phyloP scores from a whole-genome alignment of 2,329 filamentous ascomycete genomes.

The Monilinia fructicola region DNA sequence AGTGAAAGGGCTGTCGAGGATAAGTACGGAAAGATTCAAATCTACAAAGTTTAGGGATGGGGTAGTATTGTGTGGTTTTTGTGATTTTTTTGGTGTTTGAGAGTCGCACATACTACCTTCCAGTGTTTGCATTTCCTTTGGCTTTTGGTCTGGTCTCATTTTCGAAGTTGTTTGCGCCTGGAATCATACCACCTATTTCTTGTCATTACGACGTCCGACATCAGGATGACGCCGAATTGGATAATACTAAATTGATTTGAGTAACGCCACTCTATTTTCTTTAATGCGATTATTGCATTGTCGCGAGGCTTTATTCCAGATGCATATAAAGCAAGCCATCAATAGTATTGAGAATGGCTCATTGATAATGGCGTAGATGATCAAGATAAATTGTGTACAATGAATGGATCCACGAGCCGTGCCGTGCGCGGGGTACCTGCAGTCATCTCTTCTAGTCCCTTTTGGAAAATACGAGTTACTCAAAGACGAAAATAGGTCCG shows the following conservation, averaged over 20 bases:
- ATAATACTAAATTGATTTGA: background rate
- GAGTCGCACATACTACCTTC: background rate
- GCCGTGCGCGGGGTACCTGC: slow-evolving; percentile 3
- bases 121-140: background rate
- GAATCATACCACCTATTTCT: background rate
- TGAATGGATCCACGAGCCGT: background rate
- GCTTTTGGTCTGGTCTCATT: background rate
- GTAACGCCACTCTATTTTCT: background rate
- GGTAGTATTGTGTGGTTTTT: background rate
- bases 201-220: background rate
- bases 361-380: background rate
- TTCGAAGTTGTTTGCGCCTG: background rate
- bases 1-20: slow-evolving; percentile 22
- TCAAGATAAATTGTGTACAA: background rate
- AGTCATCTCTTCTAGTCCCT: background rate
- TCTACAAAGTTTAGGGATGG: background rate
- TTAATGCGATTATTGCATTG: background rate
- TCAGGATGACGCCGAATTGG: background rate
- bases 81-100: background rate
- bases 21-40: slow-evolving; percentile 25
- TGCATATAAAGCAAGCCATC: background rate
- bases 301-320: background rate
- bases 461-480: background rate
- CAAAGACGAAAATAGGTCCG: background rate
- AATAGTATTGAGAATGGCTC: background rate